phyloP scores from a whole-genome alignment of 495 filamentous ascomycete genomes.

The Penicillium cosmopolitanum region DNA sequence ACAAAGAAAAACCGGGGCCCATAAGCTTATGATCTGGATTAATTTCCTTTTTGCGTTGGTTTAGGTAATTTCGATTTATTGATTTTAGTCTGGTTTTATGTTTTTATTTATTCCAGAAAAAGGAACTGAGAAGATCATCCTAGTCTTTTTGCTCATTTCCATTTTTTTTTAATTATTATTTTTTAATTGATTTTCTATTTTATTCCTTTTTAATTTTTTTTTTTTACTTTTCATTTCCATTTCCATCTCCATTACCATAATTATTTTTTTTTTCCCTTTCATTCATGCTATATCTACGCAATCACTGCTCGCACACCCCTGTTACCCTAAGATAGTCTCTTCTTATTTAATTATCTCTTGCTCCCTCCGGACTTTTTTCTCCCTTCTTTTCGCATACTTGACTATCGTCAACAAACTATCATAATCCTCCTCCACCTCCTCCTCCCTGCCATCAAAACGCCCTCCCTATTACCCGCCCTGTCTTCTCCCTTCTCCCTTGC shows the following conservation, averaged over 20 bases:
- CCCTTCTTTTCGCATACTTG: conserved; percentile 27
- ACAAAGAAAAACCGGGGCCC: conserved; percentile 27
- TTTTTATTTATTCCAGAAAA: conserved; percentile 12
- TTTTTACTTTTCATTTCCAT: conserved; percentile 13
- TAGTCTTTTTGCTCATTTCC: conserved; percentile 7
- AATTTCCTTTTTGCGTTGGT: conserved; percentile 3
- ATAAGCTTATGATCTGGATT: conserved; percentile 16
- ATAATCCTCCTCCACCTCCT: background rate
- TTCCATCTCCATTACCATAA: background rate
- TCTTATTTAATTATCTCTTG: conserved; percentile 18
- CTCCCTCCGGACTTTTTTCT: conserved; percentile 11
- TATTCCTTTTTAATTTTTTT: conserved; percentile 14
- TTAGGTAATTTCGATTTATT: conserved; percentile 14
- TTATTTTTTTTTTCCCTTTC: conserved; percentile 14
- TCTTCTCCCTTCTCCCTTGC: conserved; percentile 43
- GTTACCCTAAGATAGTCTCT: background rate
- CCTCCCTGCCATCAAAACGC: conserved; percentile 7
- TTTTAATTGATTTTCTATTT: conserved; percentile 13
- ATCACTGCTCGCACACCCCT: conserved; percentile 21
- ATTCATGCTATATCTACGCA: conserved; percentile 38
- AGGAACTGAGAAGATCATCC: conserved; percentile 4
- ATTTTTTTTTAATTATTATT: conserved; percentile 16
- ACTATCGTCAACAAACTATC: conserved; percentile 4
- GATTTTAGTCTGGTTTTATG: conserved; percentile 16
- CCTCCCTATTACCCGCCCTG: conserved; percentile 24